phyloP scores from a whole-genome alignment of 345 rosid genomes.

The Mercurialis annua region DNA sequence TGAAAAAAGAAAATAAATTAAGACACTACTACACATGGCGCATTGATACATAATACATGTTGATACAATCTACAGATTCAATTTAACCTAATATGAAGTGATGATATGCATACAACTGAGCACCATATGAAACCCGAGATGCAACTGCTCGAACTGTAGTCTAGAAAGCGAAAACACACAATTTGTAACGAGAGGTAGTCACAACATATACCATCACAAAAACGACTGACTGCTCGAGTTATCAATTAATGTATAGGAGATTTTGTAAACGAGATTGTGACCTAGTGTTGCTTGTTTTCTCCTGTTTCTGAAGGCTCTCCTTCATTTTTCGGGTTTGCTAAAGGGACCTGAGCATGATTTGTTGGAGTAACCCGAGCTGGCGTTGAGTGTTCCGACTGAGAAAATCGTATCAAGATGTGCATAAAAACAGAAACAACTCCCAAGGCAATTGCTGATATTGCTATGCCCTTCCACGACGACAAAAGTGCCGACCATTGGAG shows the following conservation, averaged over 20 bases:
- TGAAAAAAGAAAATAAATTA: no score
- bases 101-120: conserved; percentile 22
- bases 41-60: conserved; percentile 19
- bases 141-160: conserved; percentile 2
- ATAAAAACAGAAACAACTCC: conserved; percentile 22
- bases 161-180: not conserved
- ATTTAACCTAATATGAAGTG: conserved; percentile 23
- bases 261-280: conserved; percentile 12
- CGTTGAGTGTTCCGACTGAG: conserved; percentile 33
- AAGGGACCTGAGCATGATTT: conserved; percentile 49
- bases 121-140: conserved; percentile 9
- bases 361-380: conserved; percentile 48
- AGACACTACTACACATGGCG: no score
- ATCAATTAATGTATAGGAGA: not conserved
- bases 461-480: conserved; percentile 26
- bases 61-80: conserved; percentile 25
- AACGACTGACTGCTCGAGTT: not conserved
- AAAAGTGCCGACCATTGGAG: conserved; percentile 34
- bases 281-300: conserved; percentile 37
- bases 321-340: conserved; percentile 47
- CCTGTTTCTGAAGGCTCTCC: conserved; percentile 26
- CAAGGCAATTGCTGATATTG: conserved; percentile 6
- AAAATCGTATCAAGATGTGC: conserved; percentile 31
- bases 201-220: conserved; percentile 5
- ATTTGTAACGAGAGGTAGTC: not conserved